Conservation (phyloP, 305 asterid genomes). For the Caryopteris hybrid region DNA sequence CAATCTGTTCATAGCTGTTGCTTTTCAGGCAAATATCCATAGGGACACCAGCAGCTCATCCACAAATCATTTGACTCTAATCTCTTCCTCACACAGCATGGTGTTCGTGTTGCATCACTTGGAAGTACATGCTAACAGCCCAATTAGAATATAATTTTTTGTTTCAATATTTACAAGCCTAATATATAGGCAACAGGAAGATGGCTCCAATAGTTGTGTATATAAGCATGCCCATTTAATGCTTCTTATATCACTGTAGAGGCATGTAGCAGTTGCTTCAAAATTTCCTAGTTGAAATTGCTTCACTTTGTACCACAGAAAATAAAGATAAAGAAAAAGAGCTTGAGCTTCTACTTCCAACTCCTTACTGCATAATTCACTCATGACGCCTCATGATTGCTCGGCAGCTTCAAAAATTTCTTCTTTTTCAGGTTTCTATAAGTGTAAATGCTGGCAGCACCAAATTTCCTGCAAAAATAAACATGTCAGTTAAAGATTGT, state of each 20-base stretch:
- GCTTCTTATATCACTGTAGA: not conserved
- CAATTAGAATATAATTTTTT: not conserved
- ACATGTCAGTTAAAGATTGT: not conserved
- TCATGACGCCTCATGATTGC: not conserved
- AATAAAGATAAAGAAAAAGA: not conserved
- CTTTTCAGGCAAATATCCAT: not conserved
- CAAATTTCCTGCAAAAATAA: conserved; percentile 8
- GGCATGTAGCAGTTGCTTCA: not conserved
- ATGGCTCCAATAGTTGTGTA: not conserved
- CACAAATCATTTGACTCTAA: not conserved
- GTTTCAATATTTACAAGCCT: not conserved
- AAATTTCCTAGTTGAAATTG: not conserved
- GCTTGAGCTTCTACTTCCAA: not conserved
- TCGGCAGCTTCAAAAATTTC: conserved; percentile 1
- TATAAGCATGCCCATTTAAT: not conserved
- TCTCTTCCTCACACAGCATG: not conserved
- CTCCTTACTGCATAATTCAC: not conserved
- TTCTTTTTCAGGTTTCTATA: not conserved
- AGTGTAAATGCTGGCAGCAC: not conserved
- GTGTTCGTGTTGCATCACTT: not conserved
- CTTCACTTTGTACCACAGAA: not conserved
- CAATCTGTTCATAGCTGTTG: not conserved
- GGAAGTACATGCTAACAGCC: not conserved
- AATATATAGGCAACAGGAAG: not conserved
- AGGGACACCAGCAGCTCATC: not conserved